Percentiles rank a stretch among this genome's conserved stretches.
These are phyloP conservation scores for Bretziella fagacearum DNA, from an alignment of 2,329 filamentous ascomycete genomes.

Conservation along the genomic window DNA sequence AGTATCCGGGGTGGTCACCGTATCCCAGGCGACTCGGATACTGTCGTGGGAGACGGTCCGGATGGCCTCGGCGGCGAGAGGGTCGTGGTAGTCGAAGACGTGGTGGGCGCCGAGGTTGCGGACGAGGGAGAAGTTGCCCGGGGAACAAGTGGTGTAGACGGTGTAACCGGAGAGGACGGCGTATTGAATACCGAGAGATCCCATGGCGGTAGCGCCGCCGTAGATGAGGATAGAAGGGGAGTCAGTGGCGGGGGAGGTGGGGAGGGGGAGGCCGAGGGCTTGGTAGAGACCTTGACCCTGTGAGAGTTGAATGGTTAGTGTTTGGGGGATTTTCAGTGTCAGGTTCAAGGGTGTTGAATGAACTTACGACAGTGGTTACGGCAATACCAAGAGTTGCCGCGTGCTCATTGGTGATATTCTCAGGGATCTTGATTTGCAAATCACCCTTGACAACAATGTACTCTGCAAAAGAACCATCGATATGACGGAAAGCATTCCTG, in stretches of 20 bases:
- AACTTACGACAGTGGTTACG: slow-evolving; percentile 25
- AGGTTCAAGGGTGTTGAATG: not conserved
- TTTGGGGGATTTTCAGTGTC: not conserved
- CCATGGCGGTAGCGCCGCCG: slow-evolving; percentile 35
- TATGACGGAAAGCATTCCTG: slow-evolving; percentile 18
- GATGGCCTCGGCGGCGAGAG: slow-evolving; percentile 18
- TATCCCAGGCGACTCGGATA: slow-evolving; percentile 19
- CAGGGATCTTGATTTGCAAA: slow-evolving; percentile 28
- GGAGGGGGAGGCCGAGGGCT: slow-evolving; percentile 29
- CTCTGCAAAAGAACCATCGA: slow-evolving; percentile 28
- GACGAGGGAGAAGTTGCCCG: slow-evolving; percentile 25
- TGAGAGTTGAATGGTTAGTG: slow-evolving; percentile 20
- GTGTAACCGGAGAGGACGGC: slow-evolving; percentile 24
- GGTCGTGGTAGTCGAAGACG: slow-evolving; percentile 29
- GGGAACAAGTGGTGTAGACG: slow-evolving; percentile 25
- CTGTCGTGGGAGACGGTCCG: slow-evolving; percentile 17
- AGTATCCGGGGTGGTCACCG: slow-evolving; percentile 12
- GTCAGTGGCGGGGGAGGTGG: slow-evolving; percentile 19
- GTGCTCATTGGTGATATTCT: slow-evolving; percentile 28
- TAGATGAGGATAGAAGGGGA: slow-evolving; percentile 26
- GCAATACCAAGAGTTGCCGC: slow-evolving; percentile 30
- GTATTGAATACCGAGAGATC: slow-evolving; percentile 29
- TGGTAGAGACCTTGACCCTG: slow-evolving; percentile 34
- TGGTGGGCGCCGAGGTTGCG: slow-evolving; percentile 28
- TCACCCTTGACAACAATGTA: slow-evolving; percentile 25